Conservation (phyloP, 1,284 basidiomycete genomes). For the Tetrapyrgos nigripes region DNA sequence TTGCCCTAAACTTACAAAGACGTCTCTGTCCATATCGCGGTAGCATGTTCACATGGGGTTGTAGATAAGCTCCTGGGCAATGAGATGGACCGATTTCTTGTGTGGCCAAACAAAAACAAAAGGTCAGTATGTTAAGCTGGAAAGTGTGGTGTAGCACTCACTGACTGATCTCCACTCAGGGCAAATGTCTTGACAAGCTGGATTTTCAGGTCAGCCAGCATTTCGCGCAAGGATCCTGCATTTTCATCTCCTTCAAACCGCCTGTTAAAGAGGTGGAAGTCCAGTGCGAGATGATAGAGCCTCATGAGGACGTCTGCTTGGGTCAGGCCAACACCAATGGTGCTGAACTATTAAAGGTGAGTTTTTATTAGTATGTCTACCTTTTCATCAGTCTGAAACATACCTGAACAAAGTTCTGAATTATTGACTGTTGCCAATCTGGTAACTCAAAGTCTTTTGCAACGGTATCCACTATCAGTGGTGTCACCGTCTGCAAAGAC, state of each 20-base stretch:
- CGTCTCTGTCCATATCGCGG: background rate
- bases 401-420: background rate
- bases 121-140: background rate
- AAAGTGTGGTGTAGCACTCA: background rate
- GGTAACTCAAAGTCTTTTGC: background rate
- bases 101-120: too few relatives aligned
- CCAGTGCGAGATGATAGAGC: background rate
- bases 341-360: background rate
- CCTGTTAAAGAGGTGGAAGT: background rate
- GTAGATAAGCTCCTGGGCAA: background rate
- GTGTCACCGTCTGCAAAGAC: background rate
- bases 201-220: slow-evolving; percentile 2
- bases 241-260: background rate
- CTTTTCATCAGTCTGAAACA: background rate
- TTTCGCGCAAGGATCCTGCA: background rate
- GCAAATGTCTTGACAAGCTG: background rate
- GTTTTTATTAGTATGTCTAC: background rate
- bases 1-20: background rate
- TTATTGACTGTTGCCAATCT: background rate
- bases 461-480: background rate
- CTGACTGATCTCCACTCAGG: background rate
- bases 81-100: background rate
- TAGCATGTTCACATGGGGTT: slow-evolving; percentile 5
- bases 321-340: background rate
- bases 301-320: background rate